These are phyloP conservation scores for Hirsutella minnesotensis DNA, from an alignment of 2,329 filamentous ascomycete genomes.

Conservation along the genomic window DNA sequence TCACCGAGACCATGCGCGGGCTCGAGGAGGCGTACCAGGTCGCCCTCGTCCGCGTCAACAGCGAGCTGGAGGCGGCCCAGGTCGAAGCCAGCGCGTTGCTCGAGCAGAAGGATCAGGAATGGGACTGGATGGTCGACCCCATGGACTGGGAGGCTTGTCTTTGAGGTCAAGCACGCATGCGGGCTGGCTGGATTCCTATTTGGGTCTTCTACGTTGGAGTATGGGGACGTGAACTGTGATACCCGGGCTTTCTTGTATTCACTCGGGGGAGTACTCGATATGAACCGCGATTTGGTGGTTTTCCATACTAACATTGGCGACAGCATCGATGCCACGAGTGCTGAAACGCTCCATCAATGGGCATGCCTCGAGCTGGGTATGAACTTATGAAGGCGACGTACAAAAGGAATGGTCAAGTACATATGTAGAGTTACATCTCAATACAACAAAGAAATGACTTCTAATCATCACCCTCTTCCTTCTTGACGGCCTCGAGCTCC, in stretches of 20 bases:
- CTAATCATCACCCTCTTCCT: slow-evolving; percentile 2
- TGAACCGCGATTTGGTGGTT: too few relatives aligned
- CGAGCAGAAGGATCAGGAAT: slow-evolving; percentile 11
- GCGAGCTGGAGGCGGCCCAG: slow-evolving; percentile 29
- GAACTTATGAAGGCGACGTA: too few relatives aligned
- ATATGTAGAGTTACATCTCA: too few relatives aligned
- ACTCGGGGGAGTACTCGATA: too few relatives aligned
- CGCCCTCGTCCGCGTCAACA: slow-evolving; percentile 32
- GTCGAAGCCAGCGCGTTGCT: slow-evolving; percentile 12
- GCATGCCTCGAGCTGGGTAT: too few relatives aligned
- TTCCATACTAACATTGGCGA: too few relatives aligned
- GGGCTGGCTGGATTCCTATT: background rate
- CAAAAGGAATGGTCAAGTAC: too few relatives aligned
- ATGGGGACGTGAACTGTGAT: too few relatives aligned
- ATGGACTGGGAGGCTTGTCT: slow-evolving; percentile 26
- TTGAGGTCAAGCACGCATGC: background rate
- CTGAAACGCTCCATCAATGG: too few relatives aligned
- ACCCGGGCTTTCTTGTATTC: too few relatives aligned
- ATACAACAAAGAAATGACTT: background rate
- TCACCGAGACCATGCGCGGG: slow-evolving; percentile 43
- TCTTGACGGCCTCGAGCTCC: slow-evolving; percentile 2
- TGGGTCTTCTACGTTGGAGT: too few relatives aligned
- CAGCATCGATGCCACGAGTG: too few relatives aligned
- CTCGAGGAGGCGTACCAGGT: slow-evolving; percentile 45
- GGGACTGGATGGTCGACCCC: slow-evolving; percentile 28